phyloP scores from a whole-genome alignment of 73 alveolate species.

The Breviolum minutum region DNA sequence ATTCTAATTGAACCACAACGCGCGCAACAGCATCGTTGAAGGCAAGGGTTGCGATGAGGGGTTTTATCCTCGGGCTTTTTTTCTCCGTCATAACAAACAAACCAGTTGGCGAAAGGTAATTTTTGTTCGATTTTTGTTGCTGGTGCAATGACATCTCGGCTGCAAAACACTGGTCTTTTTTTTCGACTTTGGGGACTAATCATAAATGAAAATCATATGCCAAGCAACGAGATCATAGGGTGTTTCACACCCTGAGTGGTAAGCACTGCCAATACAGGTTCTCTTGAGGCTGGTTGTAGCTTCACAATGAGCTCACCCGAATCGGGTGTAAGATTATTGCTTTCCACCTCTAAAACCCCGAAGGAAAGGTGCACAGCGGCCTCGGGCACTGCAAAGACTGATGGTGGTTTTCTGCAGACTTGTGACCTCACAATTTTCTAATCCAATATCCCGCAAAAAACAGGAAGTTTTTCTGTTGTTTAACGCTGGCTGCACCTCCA shows the following conservation, averaged over 20 bases:
- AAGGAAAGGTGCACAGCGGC: conserved; percentile 25
- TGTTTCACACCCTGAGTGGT: conserved; percentile 32
- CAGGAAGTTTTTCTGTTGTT: no score
- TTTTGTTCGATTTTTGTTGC: no score
- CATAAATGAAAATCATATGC: background rate
- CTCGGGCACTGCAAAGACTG: background rate
- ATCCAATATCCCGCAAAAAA: no score
- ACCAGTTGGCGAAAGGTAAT: no score
- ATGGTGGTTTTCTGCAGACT: background rate
- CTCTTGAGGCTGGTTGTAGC: background rate
- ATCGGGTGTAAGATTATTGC: background rate
- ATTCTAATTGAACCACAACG: conserved; percentile 34
- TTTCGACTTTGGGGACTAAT: background rate
- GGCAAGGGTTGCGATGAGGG: background rate
- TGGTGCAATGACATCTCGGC: no score
- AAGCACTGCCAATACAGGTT: background rate
- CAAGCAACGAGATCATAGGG: conserved; percentile 22
- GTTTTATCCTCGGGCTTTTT: background rate
- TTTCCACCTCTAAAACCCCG: conserved; percentile 32
- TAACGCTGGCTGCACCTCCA: no score
- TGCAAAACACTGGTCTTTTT: no score
- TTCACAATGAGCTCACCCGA: conserved; percentile 31
- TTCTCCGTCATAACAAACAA: background rate
- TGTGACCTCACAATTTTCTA: background rate
- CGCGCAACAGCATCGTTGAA: conserved; percentile 20